Conservation (phyloP, 2,329 filamentous ascomycete genomes). For the Cladophialophora exuberans region DNA sequence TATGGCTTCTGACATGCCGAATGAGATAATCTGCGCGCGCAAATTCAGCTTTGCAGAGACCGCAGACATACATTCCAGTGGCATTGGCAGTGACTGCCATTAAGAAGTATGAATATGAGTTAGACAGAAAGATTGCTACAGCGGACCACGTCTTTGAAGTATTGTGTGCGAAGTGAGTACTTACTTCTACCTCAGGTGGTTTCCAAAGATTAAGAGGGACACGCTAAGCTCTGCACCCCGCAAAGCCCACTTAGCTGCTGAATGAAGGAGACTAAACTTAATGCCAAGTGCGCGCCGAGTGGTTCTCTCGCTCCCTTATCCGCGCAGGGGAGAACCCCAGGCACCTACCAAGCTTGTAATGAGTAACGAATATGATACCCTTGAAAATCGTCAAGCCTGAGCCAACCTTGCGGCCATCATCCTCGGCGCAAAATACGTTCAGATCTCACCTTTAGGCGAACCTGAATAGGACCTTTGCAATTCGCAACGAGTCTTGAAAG, state of each 20-base stretch:
- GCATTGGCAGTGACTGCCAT: background rate
- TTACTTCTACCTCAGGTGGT: background rate
- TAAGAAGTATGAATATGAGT: background rate
- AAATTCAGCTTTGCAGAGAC: constrained; percentile 56
- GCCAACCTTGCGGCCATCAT: no score
- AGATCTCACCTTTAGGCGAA: no score
- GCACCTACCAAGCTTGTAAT: no score
- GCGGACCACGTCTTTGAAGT: background rate
- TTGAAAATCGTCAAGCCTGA: no score
- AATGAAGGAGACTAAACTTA: background rate
- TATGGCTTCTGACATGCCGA: constrained; percentile 56
- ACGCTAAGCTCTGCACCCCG: background rate
- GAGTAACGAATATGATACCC: no score
- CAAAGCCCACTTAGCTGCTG: background rate
- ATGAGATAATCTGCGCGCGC: constrained; percentile 57
- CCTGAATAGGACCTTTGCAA: no score
- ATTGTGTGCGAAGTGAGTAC: background rate
- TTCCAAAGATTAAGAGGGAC: background rate
- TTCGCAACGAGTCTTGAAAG: no score
- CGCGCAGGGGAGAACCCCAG: no score
- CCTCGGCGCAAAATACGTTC: no score
- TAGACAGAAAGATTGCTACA: background rate
- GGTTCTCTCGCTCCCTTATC: no score
- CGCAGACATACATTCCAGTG: constrained; percentile 39
- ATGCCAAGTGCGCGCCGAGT: no score